Evolutionary conservation across 2,329 filamentous ascomycete genomes (phyloP), one percentile per base, ranked within the genome.

Genomic region (Orbilia blumenaviensis): DNA sequence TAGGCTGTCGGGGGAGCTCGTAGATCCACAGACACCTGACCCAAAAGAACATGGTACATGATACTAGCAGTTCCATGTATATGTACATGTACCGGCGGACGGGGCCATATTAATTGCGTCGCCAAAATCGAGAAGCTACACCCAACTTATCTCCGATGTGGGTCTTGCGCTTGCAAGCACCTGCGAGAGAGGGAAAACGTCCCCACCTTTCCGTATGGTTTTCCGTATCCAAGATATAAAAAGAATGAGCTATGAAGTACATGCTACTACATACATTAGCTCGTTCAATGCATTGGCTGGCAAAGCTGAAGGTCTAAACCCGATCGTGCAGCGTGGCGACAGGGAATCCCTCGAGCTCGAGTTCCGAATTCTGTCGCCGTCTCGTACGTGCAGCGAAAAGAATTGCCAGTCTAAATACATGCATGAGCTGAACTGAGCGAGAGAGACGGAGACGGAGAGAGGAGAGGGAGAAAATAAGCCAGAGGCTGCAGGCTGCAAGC

Each of bases 91-190:
- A 29, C 27, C 50, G 23, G n/a, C n/a, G n/a, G n/a, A n/a, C n/a
- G n/a, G n/a, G n/a, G n/a, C n/a, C n/a, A n/a, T n/a, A n/a, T n/a
- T n/a, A n/a, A 46, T 21, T 23, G 56, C 25, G 46, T 61, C 41
- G 56, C 23, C 62, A 56, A 56, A 44, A 44, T 42, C 46, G 32
- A 54, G 41, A 44, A 38, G 34, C 62, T 56, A 27, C 34, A 29
- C 32, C 27, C 21, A 36, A 29, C 34, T 63, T 71, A 71, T 71
- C 44, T 71, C 66, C 66, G 66, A 61, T 41, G 42, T 63, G 38
- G 42, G 29, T 41, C 44, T 38, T 14, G 18, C 7, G 34, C 14
- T 38, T 56, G 52, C 32, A n/a, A 56, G 16, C 18, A n/a, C 18
- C 16, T 36, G 41, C 41, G 29, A 38, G 16, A 23, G 50, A 18